These are phyloP conservation scores for Pseudogymnoascus sp. DNA, from an alignment of 2,329 filamentous ascomycete species.

Conservation along the genomic window DNA sequence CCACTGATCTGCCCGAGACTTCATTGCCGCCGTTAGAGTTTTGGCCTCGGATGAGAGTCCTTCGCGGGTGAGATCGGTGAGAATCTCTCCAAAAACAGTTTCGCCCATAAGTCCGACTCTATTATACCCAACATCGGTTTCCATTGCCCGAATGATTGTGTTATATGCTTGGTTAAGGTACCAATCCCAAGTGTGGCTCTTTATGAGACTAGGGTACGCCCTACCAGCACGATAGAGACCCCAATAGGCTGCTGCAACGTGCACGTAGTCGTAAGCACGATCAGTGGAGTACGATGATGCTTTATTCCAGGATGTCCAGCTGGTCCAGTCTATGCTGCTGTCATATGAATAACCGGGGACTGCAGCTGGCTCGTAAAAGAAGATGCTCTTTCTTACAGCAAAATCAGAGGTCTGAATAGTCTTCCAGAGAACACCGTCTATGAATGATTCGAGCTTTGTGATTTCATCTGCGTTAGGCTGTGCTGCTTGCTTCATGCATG, in stretches of 20 bases:
- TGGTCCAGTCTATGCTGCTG: slow-evolving; percentile 38
- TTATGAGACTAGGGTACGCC: slow-evolving; percentile 39
- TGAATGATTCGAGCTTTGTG: slow-evolving; percentile 46
- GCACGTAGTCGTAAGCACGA: slow-evolving; percentile 53
- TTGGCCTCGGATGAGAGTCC: slow-evolving; percentile 33
- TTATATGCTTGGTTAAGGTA: slow-evolving; percentile 48
- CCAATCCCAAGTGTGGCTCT: slow-evolving; percentile 42
- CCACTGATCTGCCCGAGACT: slow-evolving; percentile 43
- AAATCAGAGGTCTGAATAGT: slow-evolving; percentile 41
- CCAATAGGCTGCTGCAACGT: slow-evolving; percentile 51
- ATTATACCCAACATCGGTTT: slow-evolving; percentile 37
- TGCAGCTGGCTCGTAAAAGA: slow-evolving; percentile 46
- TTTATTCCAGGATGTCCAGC: slow-evolving; percentile 47
- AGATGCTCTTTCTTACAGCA: slow-evolving; percentile 47
- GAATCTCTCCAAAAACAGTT: slow-evolving; percentile 47
- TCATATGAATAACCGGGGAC: slow-evolving; percentile 39
- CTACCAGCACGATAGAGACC: slow-evolving; percentile 48
- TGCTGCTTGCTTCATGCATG: slow-evolving; percentile 46
- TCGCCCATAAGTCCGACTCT: slow-evolving; percentile 52
- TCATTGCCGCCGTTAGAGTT: slow-evolving; percentile 41
- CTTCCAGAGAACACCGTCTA: slow-evolving; percentile 44
- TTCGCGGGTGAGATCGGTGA: slow-evolving; percentile 45
- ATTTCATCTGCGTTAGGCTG: slow-evolving; percentile 45
- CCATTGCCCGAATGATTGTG: slow-evolving; percentile 38
- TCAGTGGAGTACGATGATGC: slow-evolving; percentile 38